Evolutionary conservation across 73 alveolate genomes (phyloP).

Genomic region (Uronychia binucleata): DNA sequence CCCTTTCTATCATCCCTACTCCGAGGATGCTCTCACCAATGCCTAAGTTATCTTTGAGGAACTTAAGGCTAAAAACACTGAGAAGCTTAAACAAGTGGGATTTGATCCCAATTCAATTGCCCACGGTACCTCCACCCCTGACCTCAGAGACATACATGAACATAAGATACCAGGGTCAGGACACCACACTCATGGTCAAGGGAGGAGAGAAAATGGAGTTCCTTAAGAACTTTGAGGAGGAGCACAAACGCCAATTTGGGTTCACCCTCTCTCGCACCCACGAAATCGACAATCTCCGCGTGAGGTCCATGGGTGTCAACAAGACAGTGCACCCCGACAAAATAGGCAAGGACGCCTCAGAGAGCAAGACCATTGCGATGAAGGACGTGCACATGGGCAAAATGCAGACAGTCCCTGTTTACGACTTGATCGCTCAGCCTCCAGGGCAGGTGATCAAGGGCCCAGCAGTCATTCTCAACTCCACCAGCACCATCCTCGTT

Average conservation of each 20-base stretch:
- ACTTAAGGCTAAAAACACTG: conserved; percentile 18
- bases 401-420: conserved; percentile 59
- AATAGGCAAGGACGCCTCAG: conserved; percentile 8
- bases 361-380: neutral
- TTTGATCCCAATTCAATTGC: conserved; percentile 25
- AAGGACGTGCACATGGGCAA: conserved; percentile 44
- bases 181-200: conserved; percentile 68
- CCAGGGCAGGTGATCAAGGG: conserved; percentile 61
- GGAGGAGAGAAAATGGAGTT: conserved; percentile 6
- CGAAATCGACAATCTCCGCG: conserved; percentile 66
- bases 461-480: conserved; percentile 79
- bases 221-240: conserved; percentile 27
- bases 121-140: conserved; percentile 9
- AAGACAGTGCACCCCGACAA: neutral
- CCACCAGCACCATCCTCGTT: conserved; percentile 76
- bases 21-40: neutral
- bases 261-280: conserved; percentile 61
- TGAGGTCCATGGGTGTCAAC: conserved; percentile 51
- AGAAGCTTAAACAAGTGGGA: conserved; percentile 35
- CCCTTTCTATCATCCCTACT: conserved; percentile 19
- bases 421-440: conserved; percentile 53
- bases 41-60: conserved; percentile 2
- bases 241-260: conserved; percentile 81
- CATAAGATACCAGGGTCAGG: conserved; percentile 84
- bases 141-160: conserved; percentile 45